Percentiles rank a stretch among this genome's conserved stretches.
Evolutionary conservation across 1,284 basidiomycete genomes (phyloP).

Genomic region (Moesziomyces parantarcticus): DNA sequence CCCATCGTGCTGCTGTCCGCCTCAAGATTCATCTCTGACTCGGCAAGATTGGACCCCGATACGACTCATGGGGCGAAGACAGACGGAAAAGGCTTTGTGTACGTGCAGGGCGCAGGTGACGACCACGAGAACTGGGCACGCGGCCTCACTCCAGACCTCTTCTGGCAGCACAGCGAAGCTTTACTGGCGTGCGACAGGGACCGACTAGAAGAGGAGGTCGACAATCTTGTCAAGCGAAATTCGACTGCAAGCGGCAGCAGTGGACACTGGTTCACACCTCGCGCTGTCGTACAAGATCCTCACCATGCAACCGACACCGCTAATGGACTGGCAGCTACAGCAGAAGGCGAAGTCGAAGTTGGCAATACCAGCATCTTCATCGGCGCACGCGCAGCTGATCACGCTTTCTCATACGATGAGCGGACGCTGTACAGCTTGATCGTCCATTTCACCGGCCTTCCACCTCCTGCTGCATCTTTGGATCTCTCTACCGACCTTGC

Average conservation of each 20-base stretch:
- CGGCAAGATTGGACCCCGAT: slow-evolving; percentile 69
- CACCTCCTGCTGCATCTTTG: not conserved
- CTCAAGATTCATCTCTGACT: slow-evolving; percentile 73
- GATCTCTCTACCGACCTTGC: slow-evolving; percentile 1
- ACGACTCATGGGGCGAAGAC: not conserved
- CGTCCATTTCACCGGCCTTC: slow-evolving; percentile 16
- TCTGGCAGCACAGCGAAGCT: slow-evolving; percentile 75
- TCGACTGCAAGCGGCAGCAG: not conserved
- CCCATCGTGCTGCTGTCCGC: slow-evolving; percentile 83
- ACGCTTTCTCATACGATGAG: slow-evolving; percentile 19
- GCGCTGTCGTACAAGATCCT: not conserved
- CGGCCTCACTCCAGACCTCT: slow-evolving; percentile 79
- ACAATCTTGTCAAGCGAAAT: slow-evolving; percentile 14
- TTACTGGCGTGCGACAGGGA: slow-evolving; percentile 71
- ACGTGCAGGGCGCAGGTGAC: slow-evolving; percentile 88
- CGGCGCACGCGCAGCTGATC: slow-evolving; percentile 16
- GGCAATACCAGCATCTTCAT: slow-evolving; percentile 17
- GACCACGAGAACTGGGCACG: slow-evolving; percentile 87
- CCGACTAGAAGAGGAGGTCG: slow-evolving; percentile 71
- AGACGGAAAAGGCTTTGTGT: slow-evolving; percentile 73
- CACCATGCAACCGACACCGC: not conserved
- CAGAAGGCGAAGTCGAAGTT: slow-evolving; percentile 9
- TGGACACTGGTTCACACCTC: slow-evolving; percentile 42
- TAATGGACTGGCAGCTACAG: not conserved
- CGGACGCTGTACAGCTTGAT: slow-evolving; percentile 10